phyloP scores from a whole-genome alignment of 73 alveolate species.

The Vitrella brassicaformis region DNA sequence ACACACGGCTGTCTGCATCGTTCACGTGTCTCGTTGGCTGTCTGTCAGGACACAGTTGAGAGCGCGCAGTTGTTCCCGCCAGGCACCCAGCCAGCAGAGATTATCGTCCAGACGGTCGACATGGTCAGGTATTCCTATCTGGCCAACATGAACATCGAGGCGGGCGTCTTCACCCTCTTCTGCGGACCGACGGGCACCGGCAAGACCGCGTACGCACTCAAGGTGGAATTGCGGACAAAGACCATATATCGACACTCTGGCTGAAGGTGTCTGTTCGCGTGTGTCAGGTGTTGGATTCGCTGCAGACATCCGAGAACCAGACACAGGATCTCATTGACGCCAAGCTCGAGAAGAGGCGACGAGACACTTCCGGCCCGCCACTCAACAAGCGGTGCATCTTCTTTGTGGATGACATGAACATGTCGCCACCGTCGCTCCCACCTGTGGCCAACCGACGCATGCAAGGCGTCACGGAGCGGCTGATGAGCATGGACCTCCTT shows the following conservation, averaged over 20 bases:
- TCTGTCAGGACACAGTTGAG: conserved; percentile 50
- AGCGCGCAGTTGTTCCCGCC: conserved; percentile 68
- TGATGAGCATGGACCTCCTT: too few relatives aligned
- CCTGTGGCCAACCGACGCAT: too few relatives aligned
- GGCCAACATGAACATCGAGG: conserved; percentile 64
- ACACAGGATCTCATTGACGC: conserved; percentile 90
- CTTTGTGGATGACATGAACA: too few relatives aligned
- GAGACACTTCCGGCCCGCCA: conserved; percentile 70
- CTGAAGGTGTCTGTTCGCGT: conserved; percentile 1
- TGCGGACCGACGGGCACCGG: conserved; percentile 99
- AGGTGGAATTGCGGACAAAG: conserved; percentile 29
- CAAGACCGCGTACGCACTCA: conserved; percentile 82
- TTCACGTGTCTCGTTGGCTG: too few relatives aligned
- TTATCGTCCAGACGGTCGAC: conserved; percentile 93
- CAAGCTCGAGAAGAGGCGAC: conserved; percentile 83
- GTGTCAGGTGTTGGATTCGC: conserved; percentile 20
- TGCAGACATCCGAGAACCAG: conserved; percentile 91
- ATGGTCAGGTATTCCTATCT: conserved; percentile 82
- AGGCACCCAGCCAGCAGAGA: conserved; percentile 77
- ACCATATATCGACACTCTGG: background rate
- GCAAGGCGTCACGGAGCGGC: too few relatives aligned
- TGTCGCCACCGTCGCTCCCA: too few relatives aligned
- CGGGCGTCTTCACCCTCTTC: conserved; percentile 76
- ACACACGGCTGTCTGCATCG: too few relatives aligned
- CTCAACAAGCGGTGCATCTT: too few relatives aligned